Evolutionary conservation across 371 early-diverging fungal genomes (phyloP), one percentile per base, ranked within the genome.

Genomic region (Mucor irregularis): DNA sequence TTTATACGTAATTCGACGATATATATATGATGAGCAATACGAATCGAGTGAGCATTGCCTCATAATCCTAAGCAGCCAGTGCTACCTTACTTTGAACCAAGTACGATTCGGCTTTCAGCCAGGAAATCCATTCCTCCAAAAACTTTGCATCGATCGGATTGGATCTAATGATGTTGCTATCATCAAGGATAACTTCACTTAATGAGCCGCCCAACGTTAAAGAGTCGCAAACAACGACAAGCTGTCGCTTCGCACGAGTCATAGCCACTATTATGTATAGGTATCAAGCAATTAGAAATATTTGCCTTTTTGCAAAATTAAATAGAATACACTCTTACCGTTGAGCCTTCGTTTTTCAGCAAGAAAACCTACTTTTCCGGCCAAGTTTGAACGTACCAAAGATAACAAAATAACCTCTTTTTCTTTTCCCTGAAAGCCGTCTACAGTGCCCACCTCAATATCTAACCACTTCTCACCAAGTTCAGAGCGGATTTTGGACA

Each of bases 391-490:
- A 16, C 95, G 74, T 4, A 96, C 96, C 13, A 95, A 68, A 2
- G 90, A 83, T 19, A 97, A 50, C 5, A 97, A 71, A 22, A 97
- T 87, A 4, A 87, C 93, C 49, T 97, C 94, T 61, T 93, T 93
- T 69, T 97, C 99, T 44, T 92, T 82, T 0, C 99, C 97, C 68
- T 98, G 99, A 64, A 97, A 95, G 0, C 96, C 95, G 71, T 98
- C 99, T 4, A 97, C 95, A 7, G 90, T 85, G 0, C 90, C 89
- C 17, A 94, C 83, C 58, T 92, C 92, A 35, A 93, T 72, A 5
- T 62, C 42, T 2, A 4, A n/a, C 45, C 45, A 45, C 5, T 49
- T 51, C 17, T 70, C 71, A 10, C 71, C 58, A 19, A 76, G 53
- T 1, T 50, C 71, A 13, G 49, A 50, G 30, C 56, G 50, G 4